Conservation (phyloP, 2,329 filamentous ascomycete genomes). For the Dendryphion nanum region DNA sequence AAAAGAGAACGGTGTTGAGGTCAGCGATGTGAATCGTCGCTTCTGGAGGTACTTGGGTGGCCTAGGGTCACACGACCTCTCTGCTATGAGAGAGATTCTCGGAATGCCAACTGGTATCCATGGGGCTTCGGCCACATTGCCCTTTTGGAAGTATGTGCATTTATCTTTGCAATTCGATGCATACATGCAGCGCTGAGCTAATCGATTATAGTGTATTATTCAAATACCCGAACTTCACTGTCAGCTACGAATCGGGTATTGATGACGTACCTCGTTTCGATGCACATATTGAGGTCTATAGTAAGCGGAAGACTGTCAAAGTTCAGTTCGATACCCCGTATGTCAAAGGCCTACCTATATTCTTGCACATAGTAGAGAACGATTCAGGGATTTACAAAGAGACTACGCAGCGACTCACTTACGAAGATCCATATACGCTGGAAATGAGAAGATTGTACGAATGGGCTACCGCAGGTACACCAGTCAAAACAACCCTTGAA, state of each 20-base stretch:
- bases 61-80: conserved; percentile 56
- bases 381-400: conserved; percentile 17
- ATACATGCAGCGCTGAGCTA: not conserved
- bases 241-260: conserved; percentile 59
- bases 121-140: conserved; percentile 13
- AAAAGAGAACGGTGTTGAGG: too few relatives aligned
- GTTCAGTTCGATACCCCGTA: conserved; percentile 59
- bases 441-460: conserved; percentile 32
- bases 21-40: too few relatives aligned
- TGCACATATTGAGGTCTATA: conserved; percentile 54
- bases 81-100: conserved; percentile 51
- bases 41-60: conserved; percentile 18
- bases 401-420: conserved; percentile 42
- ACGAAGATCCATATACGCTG: conserved; percentile 47
- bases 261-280: conserved; percentile 55
- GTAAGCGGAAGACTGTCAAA: conserved; percentile 52
- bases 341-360: conserved; percentile 51
- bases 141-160: not conserved
- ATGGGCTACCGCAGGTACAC: conserved; percentile 37
- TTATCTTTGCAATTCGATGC: not conserved
- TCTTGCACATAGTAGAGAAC: not conserved
- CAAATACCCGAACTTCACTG: conserved; percentile 42
- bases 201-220: conserved; percentile 9
- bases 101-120: conserved; percentile 46
- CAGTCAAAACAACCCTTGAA: conserved; percentile 41